Percentiles rank a stretch among this genome's conserved stretches.
phyloP scores from a whole-genome alignment of 2,329 filamentous ascomycete species.

The Tolypocladium ovalisporum region DNA sequence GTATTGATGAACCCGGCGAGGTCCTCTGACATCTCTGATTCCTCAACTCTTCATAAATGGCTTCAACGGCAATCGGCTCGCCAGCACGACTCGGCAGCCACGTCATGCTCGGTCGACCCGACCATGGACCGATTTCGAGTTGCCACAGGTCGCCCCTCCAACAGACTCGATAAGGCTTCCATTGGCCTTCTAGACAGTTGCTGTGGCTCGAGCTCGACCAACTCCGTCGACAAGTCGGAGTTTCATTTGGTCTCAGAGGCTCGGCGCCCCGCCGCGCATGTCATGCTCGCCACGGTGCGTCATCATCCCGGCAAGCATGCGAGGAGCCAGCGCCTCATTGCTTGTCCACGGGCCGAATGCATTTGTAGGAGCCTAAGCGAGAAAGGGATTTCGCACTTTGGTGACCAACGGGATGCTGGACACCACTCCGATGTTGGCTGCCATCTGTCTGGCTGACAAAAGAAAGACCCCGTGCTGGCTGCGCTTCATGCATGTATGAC shows the following conservation, averaged over 20 bases:
- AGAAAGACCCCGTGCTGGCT: not conserved
- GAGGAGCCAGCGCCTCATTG: not conserved
- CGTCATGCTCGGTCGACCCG: not conserved
- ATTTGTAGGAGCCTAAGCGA: not conserved
- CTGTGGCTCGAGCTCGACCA: not conserved
- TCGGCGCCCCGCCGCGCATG: not conserved
- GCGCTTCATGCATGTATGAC: not conserved
- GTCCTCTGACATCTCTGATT: not conserved
- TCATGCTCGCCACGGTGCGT: not conserved
- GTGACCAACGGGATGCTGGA: not conserved
- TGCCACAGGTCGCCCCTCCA: not conserved
- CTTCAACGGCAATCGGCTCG: not conserved
- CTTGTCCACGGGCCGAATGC: not conserved
- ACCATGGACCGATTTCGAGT: not conserved
- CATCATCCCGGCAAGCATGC: not conserved
- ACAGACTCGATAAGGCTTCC: not conserved
- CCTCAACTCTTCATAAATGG: not conserved
- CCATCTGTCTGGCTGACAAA: not conserved
- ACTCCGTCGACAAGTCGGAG: not conserved
- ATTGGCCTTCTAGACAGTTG: not conserved
- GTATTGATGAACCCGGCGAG: too few species aligned
- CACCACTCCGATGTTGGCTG: not conserved
- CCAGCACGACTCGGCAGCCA: not conserved
- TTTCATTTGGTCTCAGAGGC: not conserved
- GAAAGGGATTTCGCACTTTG: not conserved